Evolutionary conservation across 257 asterid species (phyloP).

Genomic region (Ophiorrhiza pumila): DNA sequence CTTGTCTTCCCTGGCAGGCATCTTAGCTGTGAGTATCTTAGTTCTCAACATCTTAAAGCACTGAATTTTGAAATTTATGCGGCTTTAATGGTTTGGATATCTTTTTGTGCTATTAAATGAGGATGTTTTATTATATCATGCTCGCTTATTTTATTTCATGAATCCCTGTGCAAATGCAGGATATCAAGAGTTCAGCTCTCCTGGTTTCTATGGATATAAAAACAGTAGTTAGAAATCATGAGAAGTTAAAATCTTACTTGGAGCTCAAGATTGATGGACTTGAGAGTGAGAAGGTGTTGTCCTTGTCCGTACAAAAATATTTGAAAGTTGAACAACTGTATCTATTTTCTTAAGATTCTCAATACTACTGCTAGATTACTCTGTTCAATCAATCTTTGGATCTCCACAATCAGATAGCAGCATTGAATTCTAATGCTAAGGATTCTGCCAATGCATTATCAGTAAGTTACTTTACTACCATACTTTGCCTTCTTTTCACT

Average conservation of each 20-base stretch:
- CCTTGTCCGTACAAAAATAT: conserved; percentile 16
- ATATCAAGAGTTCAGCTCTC: conserved; percentile 49
- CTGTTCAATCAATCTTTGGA: conserved; percentile 53
- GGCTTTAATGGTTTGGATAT: too few species aligned
- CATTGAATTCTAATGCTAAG: conserved; percentile 45
- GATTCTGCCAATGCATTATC: conserved; percentile 38
- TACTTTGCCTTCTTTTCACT: background rate
- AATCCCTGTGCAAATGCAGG: conserved; percentile 43
- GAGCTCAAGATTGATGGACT: conserved; percentile 51
- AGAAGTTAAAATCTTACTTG: conserved; percentile 50
- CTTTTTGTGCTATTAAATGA: background rate
- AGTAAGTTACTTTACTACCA: conserved; percentile 39
- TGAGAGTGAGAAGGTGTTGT: conserved; percentile 69
- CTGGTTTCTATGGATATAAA: conserved; percentile 49
- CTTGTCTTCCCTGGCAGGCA: conserved; percentile 34
- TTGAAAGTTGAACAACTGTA: conserved; percentile 1
- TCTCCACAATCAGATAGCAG: conserved; percentile 51
- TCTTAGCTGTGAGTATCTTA: conserved; percentile 60
- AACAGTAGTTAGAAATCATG: conserved; percentile 37
- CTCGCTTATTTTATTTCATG: background rate
- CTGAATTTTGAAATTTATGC: background rate
- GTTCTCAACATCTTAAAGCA: conserved; percentile 22
- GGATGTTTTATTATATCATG: background rate
- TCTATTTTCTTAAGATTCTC: conserved; percentile 4
- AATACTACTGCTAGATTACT: conserved; percentile 35